Evolutionary conservation across 2,329 filamentous ascomycete genomes (phyloP).

Genomic region (Rugonectria rugulosa): DNA sequence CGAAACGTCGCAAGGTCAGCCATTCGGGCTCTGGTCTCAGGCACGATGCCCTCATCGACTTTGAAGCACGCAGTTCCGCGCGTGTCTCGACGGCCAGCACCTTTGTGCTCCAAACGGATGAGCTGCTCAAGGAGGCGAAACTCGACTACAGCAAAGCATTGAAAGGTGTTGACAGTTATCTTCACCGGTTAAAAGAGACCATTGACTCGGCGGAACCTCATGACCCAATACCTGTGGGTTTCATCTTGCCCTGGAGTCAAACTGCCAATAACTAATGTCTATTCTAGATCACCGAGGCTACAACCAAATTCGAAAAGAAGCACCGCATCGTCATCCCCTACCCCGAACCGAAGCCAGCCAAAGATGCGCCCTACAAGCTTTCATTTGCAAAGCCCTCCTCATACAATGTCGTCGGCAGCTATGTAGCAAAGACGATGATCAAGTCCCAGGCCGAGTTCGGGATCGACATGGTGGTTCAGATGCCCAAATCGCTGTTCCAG

Average conservation of each 20-base stretch:
- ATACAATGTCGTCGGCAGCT: slow-evolving; percentile 90
- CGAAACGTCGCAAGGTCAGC: slow-evolving; percentile 59
- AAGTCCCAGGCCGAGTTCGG: slow-evolving; percentile 66
- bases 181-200: slow-evolving; percentile 60
- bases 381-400: slow-evolving; percentile 77
- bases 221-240: slow-evolving; percentile 58
- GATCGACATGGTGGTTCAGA: slow-evolving; percentile 86
- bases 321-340: slow-evolving; percentile 80
- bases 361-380: slow-evolving; percentile 83
- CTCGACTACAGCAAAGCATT: slow-evolving; percentile 60
- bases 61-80: slow-evolving; percentile 50
- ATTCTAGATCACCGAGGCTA: slow-evolving; percentile 72
- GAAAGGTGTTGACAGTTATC: slow-evolving; percentile 55
- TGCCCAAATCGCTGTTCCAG: slow-evolving; percentile 83
- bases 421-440: slow-evolving; percentile 77
- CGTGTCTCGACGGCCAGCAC: slow-evolving; percentile 58
- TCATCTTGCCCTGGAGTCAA: not conserved
- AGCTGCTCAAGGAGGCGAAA: slow-evolving; percentile 63
- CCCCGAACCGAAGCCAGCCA: slow-evolving; percentile 78
- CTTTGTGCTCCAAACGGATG: slow-evolving; percentile 66
- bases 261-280: slow-evolving; percentile 24
- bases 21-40: slow-evolving; percentile 47
- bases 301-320: slow-evolving; percentile 70
- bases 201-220: slow-evolving; percentile 61
- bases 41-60: slow-evolving; percentile 48